phyloP scores from a whole-genome alignment of 2,329 filamentous ascomycete species.

The Scedosporium minutisporum region DNA sequence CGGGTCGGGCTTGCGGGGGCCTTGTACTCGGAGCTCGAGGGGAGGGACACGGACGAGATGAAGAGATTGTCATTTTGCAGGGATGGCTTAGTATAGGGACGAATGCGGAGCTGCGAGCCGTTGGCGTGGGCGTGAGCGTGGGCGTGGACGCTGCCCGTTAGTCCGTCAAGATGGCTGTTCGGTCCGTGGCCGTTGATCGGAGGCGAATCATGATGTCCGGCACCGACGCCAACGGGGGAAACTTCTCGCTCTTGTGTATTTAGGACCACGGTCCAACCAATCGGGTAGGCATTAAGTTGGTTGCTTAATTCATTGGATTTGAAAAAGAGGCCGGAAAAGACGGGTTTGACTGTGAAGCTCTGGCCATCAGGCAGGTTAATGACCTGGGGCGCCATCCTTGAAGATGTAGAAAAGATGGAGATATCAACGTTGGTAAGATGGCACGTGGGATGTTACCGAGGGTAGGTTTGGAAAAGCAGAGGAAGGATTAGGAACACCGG shows the following conservation, averaged over 20 bases:
- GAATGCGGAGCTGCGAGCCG: slow-evolving; percentile 18
- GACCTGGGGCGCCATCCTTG: slow-evolving; percentile 28
- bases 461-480: no score
- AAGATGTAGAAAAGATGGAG: not conserved
- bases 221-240: not conserved
- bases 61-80: slow-evolving; percentile 73
- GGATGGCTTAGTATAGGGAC: slow-evolving; percentile 59
- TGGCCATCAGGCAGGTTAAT: slow-evolving; percentile 82
- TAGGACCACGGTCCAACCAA: slow-evolving; percentile 84
- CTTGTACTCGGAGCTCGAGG: slow-evolving; percentile 70
- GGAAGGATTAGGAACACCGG: no score
- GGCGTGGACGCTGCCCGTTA: slow-evolving; percentile 19
- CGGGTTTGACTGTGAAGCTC: slow-evolving; percentile 67
- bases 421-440: no score
- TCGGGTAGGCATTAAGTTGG: slow-evolving; percentile 63
- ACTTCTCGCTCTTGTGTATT: slow-evolving; percentile 48
- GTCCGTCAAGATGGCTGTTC: slow-evolving; percentile 10
- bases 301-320: slow-evolving; percentile 67
- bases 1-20: slow-evolving; percentile 71
- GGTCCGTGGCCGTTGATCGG: slow-evolving; percentile 5
- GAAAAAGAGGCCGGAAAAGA: slow-evolving; percentile 89
- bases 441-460: no score
- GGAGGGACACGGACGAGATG: slow-evolving; percentile 84
- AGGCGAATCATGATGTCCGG: not conserved
- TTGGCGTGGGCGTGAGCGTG: slow-evolving; percentile 8